Conservation (phyloP, 257 asterid species). For the Parsonsia alboflavescens region DNA sequence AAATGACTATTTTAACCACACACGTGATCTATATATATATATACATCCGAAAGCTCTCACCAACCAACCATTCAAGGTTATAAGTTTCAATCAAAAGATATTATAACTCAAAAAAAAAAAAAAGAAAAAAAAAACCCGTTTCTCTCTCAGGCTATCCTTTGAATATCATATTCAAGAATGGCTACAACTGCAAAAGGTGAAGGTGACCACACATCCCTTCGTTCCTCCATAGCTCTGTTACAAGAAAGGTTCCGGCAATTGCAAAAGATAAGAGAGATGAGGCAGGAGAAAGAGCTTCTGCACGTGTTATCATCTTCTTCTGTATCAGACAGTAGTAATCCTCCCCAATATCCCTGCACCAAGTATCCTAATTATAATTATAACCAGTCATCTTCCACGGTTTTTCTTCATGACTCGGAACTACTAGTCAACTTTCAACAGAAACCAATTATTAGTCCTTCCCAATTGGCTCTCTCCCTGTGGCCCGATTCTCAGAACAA, state of each 20-base stretch:
- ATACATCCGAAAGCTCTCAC: slow-evolving; percentile 6
- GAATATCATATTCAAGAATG: slow-evolving; percentile 9
- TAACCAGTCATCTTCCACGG: not conserved
- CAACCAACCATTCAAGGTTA: not conserved
- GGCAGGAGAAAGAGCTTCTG: slow-evolving; percentile 31
- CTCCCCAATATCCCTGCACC: not conserved
- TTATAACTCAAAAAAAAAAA: not conserved
- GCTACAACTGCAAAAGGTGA: slow-evolving; percentile 16
- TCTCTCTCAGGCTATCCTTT: no score
- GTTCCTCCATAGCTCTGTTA: slow-evolving; percentile 31
- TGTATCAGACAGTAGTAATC: no score
- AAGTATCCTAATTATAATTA: not conserved
- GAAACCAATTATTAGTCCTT: slow-evolving; percentile 1
- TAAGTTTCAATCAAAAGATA: not conserved
- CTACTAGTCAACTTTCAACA: slow-evolving; percentile 9
- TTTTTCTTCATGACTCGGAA: slow-evolving; percentile 1
- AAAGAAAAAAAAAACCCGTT: not conserved
- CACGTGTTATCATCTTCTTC: slow-evolving; percentile 4
- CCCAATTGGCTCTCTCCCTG: slow-evolving; percentile 22
- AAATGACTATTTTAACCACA: slow-evolving; percentile 10
- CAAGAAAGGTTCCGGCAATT: slow-evolving; percentile 36
- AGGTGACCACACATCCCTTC: slow-evolving; percentile 16
- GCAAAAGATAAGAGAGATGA: slow-evolving; percentile 30
- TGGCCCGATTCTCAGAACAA: slow-evolving; percentile 16
- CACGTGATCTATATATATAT: slow-evolving; percentile 7